Evolutionary conservation across 192 early-diverging fungal species (phyloP), one percentile per base, ranked within the genome.

Genomic region (Geranomyces variabilis): DNA sequence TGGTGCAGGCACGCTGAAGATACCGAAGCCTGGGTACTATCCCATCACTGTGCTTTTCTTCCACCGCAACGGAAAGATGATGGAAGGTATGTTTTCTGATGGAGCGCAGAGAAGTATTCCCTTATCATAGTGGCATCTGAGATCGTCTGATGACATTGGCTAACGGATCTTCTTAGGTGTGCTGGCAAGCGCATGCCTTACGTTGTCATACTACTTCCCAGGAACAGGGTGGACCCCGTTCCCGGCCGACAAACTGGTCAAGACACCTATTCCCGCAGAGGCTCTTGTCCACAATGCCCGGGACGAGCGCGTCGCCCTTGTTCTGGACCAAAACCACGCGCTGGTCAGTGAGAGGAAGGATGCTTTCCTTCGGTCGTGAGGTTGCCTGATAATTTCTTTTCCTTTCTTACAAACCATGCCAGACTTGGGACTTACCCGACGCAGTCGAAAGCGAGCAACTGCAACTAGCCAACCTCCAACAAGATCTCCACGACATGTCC

Each of bases 41-140:
- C 66, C 73, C 4, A 53, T 69, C 31, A 69, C 66, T 5, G 73
- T 75, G 5, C 5, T 13, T 0, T 75, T 49, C 36, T 75, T 75
- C 41, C 66, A 75, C 60, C 22, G 46, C 24, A 67, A 69, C 46
- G 73, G 73, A 8, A 75, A 75, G 33, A 51, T 67, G 30, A 24
- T 75, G 55, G 73, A 75, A 55, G 73, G 71, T 56, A 48, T 45
- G 51, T 47, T n/a, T n/a, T n/a, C n/a, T n/a, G n/a, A n/a, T n/a
- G n/a, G n/a, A n/a, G n/a, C n/a, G n/a, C n/a, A n/a, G n/a, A n/a
- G n/a, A 47, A 19, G 10, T 47, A 12, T 58, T 19, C 12, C 22
- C 9, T 58, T 9, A 22, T 58, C 56, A 12, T 58, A 15, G 56
- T 12, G 22, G 13, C 56, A 10, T 58, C 22, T 10, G 28, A 28